Evolutionary conservation across 2,329 filamentous ascomycete species (phyloP).

Genomic region (Hortaea sp.): DNA sequence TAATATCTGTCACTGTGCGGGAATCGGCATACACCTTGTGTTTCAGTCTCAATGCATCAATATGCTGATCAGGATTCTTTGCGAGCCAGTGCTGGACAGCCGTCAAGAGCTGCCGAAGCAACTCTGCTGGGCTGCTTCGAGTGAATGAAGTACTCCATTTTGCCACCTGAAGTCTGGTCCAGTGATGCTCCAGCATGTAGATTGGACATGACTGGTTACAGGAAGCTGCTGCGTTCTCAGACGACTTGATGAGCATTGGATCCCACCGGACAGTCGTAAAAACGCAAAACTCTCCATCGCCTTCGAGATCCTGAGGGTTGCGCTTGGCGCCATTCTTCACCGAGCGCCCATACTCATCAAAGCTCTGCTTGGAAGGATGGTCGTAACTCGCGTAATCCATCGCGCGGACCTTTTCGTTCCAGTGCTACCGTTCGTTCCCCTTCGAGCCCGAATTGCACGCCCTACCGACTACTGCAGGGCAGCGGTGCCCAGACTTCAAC

Average conservation of each 20-base stretch:
- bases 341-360: too few species aligned
- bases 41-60: constrained; percentile 31
- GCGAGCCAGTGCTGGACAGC: constrained; percentile 25
- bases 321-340: not conserved
- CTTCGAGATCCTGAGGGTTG: not conserved
- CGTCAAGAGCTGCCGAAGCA: constrained; percentile 23
- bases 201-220: constrained; percentile 25
- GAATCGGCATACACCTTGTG: constrained; percentile 47
- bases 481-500: too few species aligned
- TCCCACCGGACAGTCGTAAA: constrained; percentile 69
- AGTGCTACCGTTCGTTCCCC: too few species aligned
- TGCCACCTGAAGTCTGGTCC: constrained; percentile 33
- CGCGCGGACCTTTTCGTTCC: not conserved
- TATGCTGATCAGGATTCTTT: constrained; percentile 17
- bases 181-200: constrained; percentile 30
- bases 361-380: not conserved
- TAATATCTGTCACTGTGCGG: constrained; percentile 29
- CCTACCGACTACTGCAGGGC: too few species aligned
- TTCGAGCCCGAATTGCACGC: too few species aligned
- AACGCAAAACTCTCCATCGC: constrained; percentile 29
- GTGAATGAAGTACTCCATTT: constrained; percentile 34
- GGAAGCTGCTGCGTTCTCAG: constrained; percentile 19
- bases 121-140: constrained; percentile 52
- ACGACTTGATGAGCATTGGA: constrained; percentile 38
- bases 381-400: not conserved